These are phyloP conservation scores for Sistotremastrum suecicum DNA, from an alignment of 768 basidiomycete species.

Conservation along the genomic window DNA sequence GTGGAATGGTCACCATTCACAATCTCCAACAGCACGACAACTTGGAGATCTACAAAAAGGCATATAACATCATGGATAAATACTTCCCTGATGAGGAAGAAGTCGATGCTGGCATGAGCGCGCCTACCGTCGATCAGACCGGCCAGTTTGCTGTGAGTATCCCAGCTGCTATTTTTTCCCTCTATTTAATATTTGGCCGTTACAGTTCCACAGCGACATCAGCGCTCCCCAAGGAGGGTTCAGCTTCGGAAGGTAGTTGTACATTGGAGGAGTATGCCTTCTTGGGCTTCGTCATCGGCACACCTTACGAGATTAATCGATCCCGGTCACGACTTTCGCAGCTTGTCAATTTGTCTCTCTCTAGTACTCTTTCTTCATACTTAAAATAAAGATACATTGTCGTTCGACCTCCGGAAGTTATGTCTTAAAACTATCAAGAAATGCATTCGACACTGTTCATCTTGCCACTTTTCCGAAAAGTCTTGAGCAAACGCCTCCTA, in stretches of 20 bases:
- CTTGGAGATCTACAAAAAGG: constrained; percentile 99
- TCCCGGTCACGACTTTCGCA: too few relatives aligned
- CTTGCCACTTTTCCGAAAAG: too few relatives aligned
- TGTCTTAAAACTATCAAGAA: too few relatives aligned
- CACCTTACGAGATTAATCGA: too few relatives aligned
- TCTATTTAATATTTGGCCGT: constrained; percentile 5
- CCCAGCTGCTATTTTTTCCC: background rate
- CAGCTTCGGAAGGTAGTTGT: constrained; percentile 67
- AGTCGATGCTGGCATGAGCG: constrained; percentile 65
- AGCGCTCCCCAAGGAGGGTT: constrained; percentile 91
- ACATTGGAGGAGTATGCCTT: background rate
- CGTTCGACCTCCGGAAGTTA: too few relatives aligned
- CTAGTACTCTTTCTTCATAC: too few relatives aligned
- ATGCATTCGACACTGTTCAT: too few relatives aligned
- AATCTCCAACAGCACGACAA: constrained; percentile 99
- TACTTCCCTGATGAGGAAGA: constrained; percentile 99
- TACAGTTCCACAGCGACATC: constrained; percentile 72
- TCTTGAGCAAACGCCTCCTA: too few relatives aligned
- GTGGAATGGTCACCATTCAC: constrained; percentile 98
- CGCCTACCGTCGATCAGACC: constrained; percentile 58
- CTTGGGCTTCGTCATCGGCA: too few relatives aligned
- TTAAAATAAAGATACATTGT: too few relatives aligned
- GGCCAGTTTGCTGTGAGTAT: constrained; percentile 60
- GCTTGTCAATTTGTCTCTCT: too few relatives aligned
- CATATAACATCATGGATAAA: constrained; percentile 96